Conservation (phyloP, 108 stramenopile genomes). For the Skeletonema menzelii region DNA sequence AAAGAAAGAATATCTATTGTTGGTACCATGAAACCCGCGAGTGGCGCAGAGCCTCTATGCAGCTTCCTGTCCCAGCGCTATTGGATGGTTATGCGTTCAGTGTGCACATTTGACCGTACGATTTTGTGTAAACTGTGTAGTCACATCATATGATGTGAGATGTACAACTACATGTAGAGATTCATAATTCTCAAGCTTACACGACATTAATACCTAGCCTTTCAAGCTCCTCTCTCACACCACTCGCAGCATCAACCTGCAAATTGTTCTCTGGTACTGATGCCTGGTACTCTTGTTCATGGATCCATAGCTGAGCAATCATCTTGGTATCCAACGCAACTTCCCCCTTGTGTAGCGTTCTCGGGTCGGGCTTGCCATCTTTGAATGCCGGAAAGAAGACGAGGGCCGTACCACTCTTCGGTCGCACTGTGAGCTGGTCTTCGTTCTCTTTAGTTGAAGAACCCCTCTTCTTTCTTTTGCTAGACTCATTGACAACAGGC, state of each 20-base stretch:
- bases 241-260: constrained; percentile 48
- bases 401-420: constrained; percentile 59
- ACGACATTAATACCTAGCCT: constrained; percentile 18
- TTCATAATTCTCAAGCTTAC: not conserved
- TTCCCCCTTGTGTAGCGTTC: constrained; percentile 77
- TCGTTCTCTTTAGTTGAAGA: not conserved
- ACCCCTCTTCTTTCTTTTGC: not conserved
- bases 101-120: constrained; percentile 23
- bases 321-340: constrained; percentile 59
- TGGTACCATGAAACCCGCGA: constrained; percentile 18
- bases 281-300: constrained; percentile 57
- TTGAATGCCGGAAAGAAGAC: constrained; percentile 69
- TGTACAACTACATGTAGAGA: not conserved
- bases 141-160: not conserved
- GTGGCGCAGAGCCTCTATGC: constrained; percentile 24
- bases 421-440: constrained; percentile 55
- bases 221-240: constrained; percentile 26
- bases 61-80: constrained; percentile 23
- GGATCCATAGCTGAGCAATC: constrained; percentile 82
- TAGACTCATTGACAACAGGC: not conserved
- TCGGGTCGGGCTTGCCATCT: constrained; percentile 62
- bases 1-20: constrained; percentile 27
- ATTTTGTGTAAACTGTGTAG: too few species aligned
- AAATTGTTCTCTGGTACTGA: constrained; percentile 62
- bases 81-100: constrained; percentile 33